These are phyloP conservation scores for Podila epicladia DNA, from an alignment of 192 early-diverging fungal species.

Conservation along the genomic window DNA sequence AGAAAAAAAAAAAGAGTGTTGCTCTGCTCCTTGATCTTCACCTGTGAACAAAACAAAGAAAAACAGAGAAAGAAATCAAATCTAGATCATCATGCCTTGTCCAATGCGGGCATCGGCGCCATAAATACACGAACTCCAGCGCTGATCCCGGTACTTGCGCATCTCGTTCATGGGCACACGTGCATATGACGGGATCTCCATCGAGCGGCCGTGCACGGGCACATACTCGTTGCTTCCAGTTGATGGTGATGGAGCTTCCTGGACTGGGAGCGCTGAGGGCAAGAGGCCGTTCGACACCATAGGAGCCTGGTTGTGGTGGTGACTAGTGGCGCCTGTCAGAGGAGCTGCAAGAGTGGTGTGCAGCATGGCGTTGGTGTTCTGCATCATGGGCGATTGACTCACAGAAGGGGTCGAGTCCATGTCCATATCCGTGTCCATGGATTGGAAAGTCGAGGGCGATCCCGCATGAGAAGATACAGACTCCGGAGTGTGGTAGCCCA, in stretches of 20 bases:
- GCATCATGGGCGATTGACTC: conserved; percentile 15
- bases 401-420: not conserved
- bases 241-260: not conserved
- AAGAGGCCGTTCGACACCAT: conserved; percentile 1
- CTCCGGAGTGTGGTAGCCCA: conserved; percentile 37
- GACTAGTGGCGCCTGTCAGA: not conserved
- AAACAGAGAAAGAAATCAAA: not conserved
- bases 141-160: conserved; percentile 42
- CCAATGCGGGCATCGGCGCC: conserved; percentile 40
- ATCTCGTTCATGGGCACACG: conserved; percentile 38
- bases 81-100: conserved; percentile 50
- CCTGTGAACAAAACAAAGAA: not conserved
- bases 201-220: conserved; percentile 42
- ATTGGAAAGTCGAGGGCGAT: conserved; percentile 2
- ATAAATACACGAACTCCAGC: conserved; percentile 50
- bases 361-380: conserved; percentile 17
- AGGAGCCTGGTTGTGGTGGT: not conserved
- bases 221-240: conserved; percentile 22
- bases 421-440: conserved; percentile 45
- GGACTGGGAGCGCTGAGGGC: conserved; percentile 30
- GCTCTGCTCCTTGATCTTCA: not conserved
- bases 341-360: not conserved
- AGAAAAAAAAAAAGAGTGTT: not conserved
- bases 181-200: conserved; percentile 48
- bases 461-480: conserved; percentile 14